These are phyloP conservation scores for Xylaria sp. DNA, from an alignment of 2,329 filamentous ascomycete species.

Conservation along the genomic window DNA sequence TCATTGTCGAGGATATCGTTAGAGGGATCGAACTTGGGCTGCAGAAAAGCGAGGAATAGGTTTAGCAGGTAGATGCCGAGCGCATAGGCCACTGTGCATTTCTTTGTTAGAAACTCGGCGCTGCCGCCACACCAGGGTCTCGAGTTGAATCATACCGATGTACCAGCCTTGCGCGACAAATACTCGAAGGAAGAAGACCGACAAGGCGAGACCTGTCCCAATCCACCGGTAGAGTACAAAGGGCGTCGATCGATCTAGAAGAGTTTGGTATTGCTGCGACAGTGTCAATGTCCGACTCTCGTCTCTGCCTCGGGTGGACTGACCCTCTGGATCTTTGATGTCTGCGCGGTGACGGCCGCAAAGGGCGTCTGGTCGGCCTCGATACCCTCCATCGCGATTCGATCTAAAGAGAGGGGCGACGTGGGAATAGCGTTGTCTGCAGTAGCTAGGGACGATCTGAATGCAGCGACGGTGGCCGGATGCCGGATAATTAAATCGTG, in stretches of 20 bases:
- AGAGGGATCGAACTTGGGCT: slow-evolving; percentile 98
- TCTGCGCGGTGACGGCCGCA: slow-evolving; percentile 85
- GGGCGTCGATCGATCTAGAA: slow-evolving; percentile 92
- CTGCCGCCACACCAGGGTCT: neutral
- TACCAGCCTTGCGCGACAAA: slow-evolving; percentile 97
- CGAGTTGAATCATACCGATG: slow-evolving; percentile 69
- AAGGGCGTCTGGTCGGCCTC: slow-evolving; percentile 93
- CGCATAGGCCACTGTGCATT: slow-evolving; percentile 81
- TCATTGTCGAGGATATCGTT: slow-evolving; percentile 90
- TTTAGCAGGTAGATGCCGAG: slow-evolving; percentile 99
- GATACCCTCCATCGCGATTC: slow-evolving; percentile 73
- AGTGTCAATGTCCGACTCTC: slow-evolving; percentile 18
- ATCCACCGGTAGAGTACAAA: slow-evolving; percentile 90
- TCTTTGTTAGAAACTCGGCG: slow-evolving; percentile 21
- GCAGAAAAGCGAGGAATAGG: slow-evolving; percentile 97
- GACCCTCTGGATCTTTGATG: slow-evolving; percentile 75
- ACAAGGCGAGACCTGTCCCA: slow-evolving; percentile 75
- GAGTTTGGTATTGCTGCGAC: slow-evolving; percentile 84
- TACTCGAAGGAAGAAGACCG: slow-evolving; percentile 88
- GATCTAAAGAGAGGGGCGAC: slow-evolving; percentile 18
- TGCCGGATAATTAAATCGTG: slow-evolving; percentile 6
- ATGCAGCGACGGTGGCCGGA: neutral
- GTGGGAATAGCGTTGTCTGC: neutral
- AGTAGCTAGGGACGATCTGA: neutral
- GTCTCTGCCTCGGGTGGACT: slow-evolving; percentile 38